Evolutionary conservation across 2,329 filamentous ascomycete genomes (phyloP), one percentile per base, ranked within the genome.

Genomic region (Ophiocordyceps australis): DNA sequence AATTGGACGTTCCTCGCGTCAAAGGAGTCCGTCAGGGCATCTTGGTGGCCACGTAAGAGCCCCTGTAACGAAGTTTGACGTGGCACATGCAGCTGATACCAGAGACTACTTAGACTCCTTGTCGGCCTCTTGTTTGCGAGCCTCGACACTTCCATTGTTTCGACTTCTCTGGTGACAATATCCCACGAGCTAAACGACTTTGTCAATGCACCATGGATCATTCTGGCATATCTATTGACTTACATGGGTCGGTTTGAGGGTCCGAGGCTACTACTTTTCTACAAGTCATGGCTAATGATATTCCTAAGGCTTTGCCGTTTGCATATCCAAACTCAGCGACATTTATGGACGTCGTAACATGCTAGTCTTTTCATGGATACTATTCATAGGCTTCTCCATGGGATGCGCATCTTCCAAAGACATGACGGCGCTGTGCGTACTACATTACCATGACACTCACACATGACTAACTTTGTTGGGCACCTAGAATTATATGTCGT

Each of bases 261-360:
- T 10, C 7, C 17, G 17, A 7, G 17, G 7, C 10, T 19, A 10
- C 17, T 7, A 10, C 7, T 7, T 10, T 7, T 7, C 7, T 19
- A 7, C 7, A 19, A 10, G 7, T 19, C 10, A 10, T 7, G 35
- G 32, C 33, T 34, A 9, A 29, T 24, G 18, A 12, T 28, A 24
- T 1, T 8, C 4, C 11, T 7, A 28, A 64, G 60, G 62, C n/a
- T 65, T 67, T 25, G 59, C 65, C 4, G 57, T 68, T 16, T 57
- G 59, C 25, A 61, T 66, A 30, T 62, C 65, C n/a, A 68, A 66
- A 33, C 42, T 67, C 20, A 69, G 64, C 35, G 64, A 70, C 36
- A 62, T 70, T 12, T 68, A 66, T 28, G 65, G 65, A n/a, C 55
- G 62, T 16, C 52, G 52, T 28, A 52, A 59, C 36, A 48, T 63